These are phyloP conservation scores for Bolboschoenoplectus hybrid DNA, from an alignment of 202 grass and related monocot genomes.

Conservation along the genomic window DNA sequence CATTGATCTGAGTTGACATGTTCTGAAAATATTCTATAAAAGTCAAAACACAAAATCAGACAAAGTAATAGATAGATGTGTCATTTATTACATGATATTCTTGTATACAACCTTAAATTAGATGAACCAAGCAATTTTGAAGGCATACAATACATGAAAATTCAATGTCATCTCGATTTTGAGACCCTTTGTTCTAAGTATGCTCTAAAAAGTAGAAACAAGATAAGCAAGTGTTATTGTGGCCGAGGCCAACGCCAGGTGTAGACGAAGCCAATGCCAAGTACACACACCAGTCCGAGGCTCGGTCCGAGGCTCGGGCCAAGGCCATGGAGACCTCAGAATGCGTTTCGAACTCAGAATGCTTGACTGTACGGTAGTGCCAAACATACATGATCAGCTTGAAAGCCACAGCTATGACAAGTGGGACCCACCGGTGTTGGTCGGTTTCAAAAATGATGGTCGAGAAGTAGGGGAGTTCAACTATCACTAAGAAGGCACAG, in stretches of 20 bases:
- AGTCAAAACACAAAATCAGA: no score
- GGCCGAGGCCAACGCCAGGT: slow-evolving; percentile 57
- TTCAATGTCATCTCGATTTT: no score
- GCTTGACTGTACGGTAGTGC: slow-evolving; percentile 86
- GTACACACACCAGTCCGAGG: slow-evolving; percentile 77
- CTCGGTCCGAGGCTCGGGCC: slow-evolving; percentile 50
- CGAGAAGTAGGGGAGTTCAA: slow-evolving; percentile 83
- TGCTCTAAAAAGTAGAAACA: no score
- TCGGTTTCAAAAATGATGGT: slow-evolving; percentile 83
- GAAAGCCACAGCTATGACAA: slow-evolving; percentile 67
- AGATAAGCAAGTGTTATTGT: no score
- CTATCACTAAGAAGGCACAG: slow-evolving; percentile 28
- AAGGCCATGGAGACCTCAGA: slow-evolving; percentile 91
- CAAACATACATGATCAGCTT: slow-evolving; percentile 89
- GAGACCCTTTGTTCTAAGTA: no score
- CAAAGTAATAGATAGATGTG: no score
- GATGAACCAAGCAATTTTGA: no score
- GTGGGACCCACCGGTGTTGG: slow-evolving; percentile 88
- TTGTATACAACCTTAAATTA: no score
- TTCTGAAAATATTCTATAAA: no score
- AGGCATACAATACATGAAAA: no score
- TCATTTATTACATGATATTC: no score
- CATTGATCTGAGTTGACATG: no score
- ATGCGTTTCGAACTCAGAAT: slow-evolving; percentile 91
- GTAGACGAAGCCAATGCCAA: slow-evolving; percentile 92